Conservation (phyloP, 805 yeast genomes). For the Danielia oregonensis region DNA sequence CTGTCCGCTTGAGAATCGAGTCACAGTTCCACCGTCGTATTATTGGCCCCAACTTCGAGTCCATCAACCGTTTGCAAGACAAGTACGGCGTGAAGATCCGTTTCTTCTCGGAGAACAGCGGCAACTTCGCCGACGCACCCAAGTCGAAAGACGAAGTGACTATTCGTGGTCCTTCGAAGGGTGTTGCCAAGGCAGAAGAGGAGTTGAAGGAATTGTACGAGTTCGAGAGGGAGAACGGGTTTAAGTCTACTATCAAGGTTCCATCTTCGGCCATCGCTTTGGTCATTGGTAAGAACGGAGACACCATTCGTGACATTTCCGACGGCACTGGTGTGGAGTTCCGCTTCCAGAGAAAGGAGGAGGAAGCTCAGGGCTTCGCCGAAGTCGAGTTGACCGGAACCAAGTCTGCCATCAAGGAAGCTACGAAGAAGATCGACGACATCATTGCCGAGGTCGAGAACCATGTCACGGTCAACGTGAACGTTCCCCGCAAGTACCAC, state of each 20-base stretch:
- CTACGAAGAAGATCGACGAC: conserved; percentile 56
- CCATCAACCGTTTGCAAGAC: conserved; percentile 80
- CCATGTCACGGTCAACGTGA: conserved; percentile 51
- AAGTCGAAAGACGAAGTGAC: conserved; percentile 58
- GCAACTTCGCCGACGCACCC: conserved; percentile 31
- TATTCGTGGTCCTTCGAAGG: conserved; percentile 86
- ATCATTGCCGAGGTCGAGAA: conserved; percentile 67
- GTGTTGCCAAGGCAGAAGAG: conserved; percentile 77
- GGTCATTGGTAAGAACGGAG: conserved; percentile 88
- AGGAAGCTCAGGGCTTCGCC: conserved; percentile 48
- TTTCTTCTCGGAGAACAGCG: conserved; percentile 53
- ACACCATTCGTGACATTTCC: conserved; percentile 73
- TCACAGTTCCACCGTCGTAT: conserved; percentile 73
- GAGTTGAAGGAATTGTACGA: conserved; percentile 80
- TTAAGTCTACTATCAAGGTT: conserved; percentile 56
- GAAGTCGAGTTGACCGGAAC: conserved; percentile 77
- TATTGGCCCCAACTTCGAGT: conserved; percentile 80
- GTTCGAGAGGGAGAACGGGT: conserved; percentile 85
- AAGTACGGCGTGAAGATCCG: conserved; percentile 78
- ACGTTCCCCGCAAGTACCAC: conserved; percentile 72
- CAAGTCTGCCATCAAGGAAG: conserved; percentile 67
- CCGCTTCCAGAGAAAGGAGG: conserved; percentile 39
- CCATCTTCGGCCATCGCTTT: conserved; percentile 75
- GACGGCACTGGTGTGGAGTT: conserved; percentile 64
- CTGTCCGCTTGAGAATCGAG: conserved; percentile 65